Percentiles rank a stretch among this genome's conserved stretches.
Evolutionary conservation across 768 basidiomycete species (phyloP).

Genomic region (Rhizopogon vesiculosus): DNA sequence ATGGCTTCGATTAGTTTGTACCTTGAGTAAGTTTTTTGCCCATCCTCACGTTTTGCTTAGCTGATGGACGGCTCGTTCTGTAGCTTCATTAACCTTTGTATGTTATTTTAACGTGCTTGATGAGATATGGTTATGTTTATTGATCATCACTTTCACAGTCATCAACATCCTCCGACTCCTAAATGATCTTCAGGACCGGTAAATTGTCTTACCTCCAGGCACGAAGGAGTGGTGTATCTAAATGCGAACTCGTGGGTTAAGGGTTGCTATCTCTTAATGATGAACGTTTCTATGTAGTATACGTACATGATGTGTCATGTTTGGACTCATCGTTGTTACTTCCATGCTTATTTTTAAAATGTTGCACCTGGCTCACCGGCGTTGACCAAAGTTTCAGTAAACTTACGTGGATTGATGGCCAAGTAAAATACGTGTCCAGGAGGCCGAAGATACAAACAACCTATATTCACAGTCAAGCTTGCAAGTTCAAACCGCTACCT

Average conservation of each 20-base stretch:
- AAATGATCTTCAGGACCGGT: slow-evolving; percentile 48
- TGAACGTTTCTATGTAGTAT: background rate
- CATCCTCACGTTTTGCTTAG: slow-evolving; percentile 2
- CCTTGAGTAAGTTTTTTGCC: slow-evolving; percentile 63
- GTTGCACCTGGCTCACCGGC: no score
- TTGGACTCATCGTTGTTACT: background rate
- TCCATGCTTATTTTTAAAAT: no score
- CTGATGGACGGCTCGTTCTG: slow-evolving; percentile 13
- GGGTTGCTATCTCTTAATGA: background rate
- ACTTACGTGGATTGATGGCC: no score
- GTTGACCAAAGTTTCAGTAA: no score
- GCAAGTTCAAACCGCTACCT: no score
- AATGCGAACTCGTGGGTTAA: background rate
- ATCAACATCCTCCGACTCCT: slow-evolving; percentile 81
- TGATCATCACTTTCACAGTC: slow-evolving; percentile 40
- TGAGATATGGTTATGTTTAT: background rate
- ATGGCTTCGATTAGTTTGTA: slow-evolving; percentile 91
- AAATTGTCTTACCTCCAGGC: background rate
- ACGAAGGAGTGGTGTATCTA: background rate
- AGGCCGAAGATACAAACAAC: no score
- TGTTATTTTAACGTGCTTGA: slow-evolving; percentile 23
- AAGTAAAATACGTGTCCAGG: no score
- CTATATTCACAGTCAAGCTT: no score
- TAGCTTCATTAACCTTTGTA: slow-evolving; percentile 86
- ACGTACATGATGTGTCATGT: background rate